Evolutionary conservation across 1,139 yeast genomes (phyloP).

Genomic region (Yamadazyma sp.): DNA sequence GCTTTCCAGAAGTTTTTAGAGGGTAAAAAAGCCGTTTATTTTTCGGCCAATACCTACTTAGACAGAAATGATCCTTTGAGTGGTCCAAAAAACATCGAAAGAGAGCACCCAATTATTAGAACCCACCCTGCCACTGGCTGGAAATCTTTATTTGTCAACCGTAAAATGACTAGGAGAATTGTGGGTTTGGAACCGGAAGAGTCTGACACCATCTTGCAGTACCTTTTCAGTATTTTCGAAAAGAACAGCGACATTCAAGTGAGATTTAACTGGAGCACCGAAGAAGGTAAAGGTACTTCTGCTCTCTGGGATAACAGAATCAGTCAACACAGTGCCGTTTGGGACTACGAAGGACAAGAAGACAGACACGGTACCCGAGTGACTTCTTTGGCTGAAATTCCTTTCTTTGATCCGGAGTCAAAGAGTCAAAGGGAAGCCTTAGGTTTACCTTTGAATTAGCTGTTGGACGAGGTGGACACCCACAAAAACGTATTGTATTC

Average conservation of each 20-base stretch:
- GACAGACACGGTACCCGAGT: slow-evolving; percentile 59
- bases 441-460: slow-evolving; percentile 36
- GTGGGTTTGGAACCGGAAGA: slow-evolving; percentile 29
- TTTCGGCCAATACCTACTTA: slow-evolving; percentile 34
- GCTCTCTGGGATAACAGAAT: slow-evolving; percentile 62
- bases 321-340: slow-evolving; percentile 50
- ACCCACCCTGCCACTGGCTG: slow-evolving; percentile 48
- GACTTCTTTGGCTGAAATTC: slow-evolving; percentile 56
- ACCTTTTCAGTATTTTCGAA: slow-evolving; percentile 33
- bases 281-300: slow-evolving; percentile 49
- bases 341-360: slow-evolving; percentile 45
- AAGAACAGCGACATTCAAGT: slow-evolving; percentile 47
- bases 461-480: too few relatives aligned
- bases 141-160: slow-evolving; percentile 39
- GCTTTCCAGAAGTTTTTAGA: slow-evolving; percentile 36
- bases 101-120: slow-evolving; percentile 42
- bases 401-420: slow-evolving; percentile 51
- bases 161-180: slow-evolving; percentile 22
- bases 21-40: slow-evolving; percentile 36
- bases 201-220: slow-evolving; percentile 31
- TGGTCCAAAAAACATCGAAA: slow-evolving; percentile 37
- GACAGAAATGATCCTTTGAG: slow-evolving; percentile 32
- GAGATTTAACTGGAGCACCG: slow-evolving; percentile 54
- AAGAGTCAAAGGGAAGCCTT: slow-evolving; percentile 57
- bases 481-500: too few relatives aligned